A percentile compares a stretch with the other conserved stretches of the same genome.
Conservation (phyloP, 306 rosid species). For the Oemleria cerasiformis region DNA sequence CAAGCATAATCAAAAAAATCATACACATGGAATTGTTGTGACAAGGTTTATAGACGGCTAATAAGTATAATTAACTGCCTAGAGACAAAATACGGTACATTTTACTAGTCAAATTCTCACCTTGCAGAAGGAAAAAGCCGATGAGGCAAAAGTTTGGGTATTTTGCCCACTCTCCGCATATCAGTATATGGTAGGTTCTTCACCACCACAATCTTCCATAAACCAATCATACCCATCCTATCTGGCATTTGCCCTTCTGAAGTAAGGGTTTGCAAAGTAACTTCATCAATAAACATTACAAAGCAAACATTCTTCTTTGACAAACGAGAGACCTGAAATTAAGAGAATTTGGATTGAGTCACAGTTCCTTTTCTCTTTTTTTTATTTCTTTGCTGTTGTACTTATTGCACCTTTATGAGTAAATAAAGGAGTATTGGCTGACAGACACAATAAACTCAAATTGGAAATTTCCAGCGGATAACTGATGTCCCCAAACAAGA, state of each 20-base stretch:
- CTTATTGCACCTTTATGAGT: background rate
- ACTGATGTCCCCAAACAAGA: background rate
- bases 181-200: slow-evolving; percentile 82
- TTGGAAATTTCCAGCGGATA: background rate
- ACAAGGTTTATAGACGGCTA: background rate
- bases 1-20: background rate
- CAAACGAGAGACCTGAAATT: slow-evolving; percentile 77
- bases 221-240: slow-evolving; percentile 84
- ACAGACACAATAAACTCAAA: background rate
- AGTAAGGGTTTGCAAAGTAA: slow-evolving; percentile 60
- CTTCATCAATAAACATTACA: slow-evolving; percentile 85
- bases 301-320: slow-evolving; percentile 94
- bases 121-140: slow-evolving; percentile 95
- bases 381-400: background rate
- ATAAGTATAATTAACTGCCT: background rate
- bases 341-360: slow-evolving; percentile 11
- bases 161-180: slow-evolving; percentile 93
- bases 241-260: slow-evolving; percentile 79
- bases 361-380: background rate
- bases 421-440: background rate
- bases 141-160: slow-evolving; percentile 92
- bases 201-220: slow-evolving; percentile 87
- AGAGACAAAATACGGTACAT: background rate
- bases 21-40: background rate
- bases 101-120: slow-evolving; percentile 43